Evolutionary conservation across 2,329 filamentous ascomycete genomes (phyloP), one percentile per base, ranked within the genome.

Genomic region (Tolypocladium paradoxum): DNA sequence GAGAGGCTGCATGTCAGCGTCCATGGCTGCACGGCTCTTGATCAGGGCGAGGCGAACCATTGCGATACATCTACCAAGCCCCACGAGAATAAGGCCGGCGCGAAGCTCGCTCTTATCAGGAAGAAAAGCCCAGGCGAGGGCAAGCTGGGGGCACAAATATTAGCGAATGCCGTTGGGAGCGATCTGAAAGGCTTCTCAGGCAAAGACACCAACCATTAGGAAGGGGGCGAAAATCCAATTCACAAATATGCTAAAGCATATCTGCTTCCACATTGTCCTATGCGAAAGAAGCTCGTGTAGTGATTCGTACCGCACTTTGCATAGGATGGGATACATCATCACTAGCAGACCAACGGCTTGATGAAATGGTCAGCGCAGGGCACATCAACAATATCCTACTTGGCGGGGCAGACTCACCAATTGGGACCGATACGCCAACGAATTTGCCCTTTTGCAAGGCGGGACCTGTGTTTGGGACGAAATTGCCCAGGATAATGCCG

Each of bases 281-380:
- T 82, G 74, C 2, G 71, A 66, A 54, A 93, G 77, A 4, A 89
- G 72, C 3, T 78, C 71, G 65, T 90, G 87, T 11, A 95, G 70
- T 0, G 81, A 80, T 65, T 95, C 89, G 67, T 83, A 93, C 37
- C 82, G 82, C 6, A 95, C 86, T 67, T 93, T 93, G 76, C 88
- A 95, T 0, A 95, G 73, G 55, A 95, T 95, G 0, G 89, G 90
- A 63, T 93, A 95, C 88, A 95, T 95, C 89, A 95, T 95, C 40
- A 93, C 84, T 1, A 95, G 76, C 0, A 95, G 71, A 0, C 90
- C 89, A 48, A 93, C 73, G 1, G 89, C 88, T 88, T 16, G 0
- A 35, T 16, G 2, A 18, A 22, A 27, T 53, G 14, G 33, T 48
- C 27, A 48, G 46, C 46, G 31, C 9, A 31, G 31, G 31, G 6